Base-by-base conservation (phyloP, 306 rosid genomes). In the Calophaca sinica region DNA sequence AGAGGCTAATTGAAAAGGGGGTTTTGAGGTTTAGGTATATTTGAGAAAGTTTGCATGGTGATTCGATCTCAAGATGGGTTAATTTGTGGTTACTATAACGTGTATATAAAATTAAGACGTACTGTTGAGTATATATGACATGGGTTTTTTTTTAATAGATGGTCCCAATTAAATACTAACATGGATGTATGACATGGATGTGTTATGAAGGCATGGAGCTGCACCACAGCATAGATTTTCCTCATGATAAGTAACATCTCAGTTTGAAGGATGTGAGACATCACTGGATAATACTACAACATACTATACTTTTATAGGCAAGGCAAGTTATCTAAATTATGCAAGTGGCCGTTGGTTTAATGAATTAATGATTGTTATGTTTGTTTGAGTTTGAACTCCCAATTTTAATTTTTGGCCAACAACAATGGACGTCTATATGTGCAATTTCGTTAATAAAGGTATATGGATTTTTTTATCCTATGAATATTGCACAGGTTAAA, bases 11-110 rank as follows among this genome's bases (percentile, higher is more conserved):
- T 7, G 33, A 57, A 66, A 70, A 72, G n/a, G 26, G 51, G 48
- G 5, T 5, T 42, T 51, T 48, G 33, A 80, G 78, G 85, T 77
- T 73, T 73, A 20, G 87, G 62, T 76, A 80, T 80, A 60, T 80
- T 72, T 50, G 69, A 71, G 66, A 38, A 80, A 80, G 69, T 75
- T 35, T 61, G 73, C 8, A 55, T 66, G 29, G 62, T 45, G 4
- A 35, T 61, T 48, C 26, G 26, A 20, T 20, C 66, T 38, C 32
- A 36, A 62, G 7, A 62, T 62, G 6, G n/a, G 46, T 38, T 14
- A 62, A 62, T 3, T 72, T 51, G 68, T 53, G 50, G 32, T 61
- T 11, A 29, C 13, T 69, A 26, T 13, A 31, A 49, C 31, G 36
- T 33, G 36, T 2, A 4, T 33, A 33, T 33, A 33, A 2, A 33